Evolutionary conservation across 345 rosid species (phyloP), one percentile per base, ranked within the genome.

Genomic region (Cardamine chenopodiifolia): DNA sequence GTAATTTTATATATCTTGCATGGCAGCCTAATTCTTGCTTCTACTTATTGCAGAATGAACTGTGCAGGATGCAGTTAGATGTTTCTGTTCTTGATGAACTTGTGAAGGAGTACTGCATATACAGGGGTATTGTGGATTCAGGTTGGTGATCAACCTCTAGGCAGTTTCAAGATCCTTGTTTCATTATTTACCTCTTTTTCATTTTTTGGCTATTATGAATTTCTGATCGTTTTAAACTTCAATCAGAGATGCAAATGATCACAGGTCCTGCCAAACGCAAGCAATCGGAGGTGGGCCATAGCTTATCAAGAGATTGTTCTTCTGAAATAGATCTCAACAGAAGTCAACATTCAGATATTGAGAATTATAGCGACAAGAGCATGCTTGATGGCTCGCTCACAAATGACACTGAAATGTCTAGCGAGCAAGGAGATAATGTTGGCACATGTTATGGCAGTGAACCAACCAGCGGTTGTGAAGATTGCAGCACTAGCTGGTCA

Each of bases 41-140:
- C 56, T 53, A 70, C 71, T 49, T 59, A 72, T 70, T 81, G 84
- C 94, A 94, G 98, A 94, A 94, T 85, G 98, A 94, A 78, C 72
- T 94, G 68, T 94, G 95, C 76, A 88, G 93, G 81, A 94, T 86
- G 91, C 90, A 84, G 60, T 76, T 91, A 74, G 86, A 91, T 79
- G 83, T 87, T 71, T 78, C 90, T 12, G 73, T 84, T 80, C 93
- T 91, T 49, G 98, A 94, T 71, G 93, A 85, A 76, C 92, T 91
- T 70, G 92, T 94, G 26, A 87, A 70, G 13, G 97, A 94, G 82
- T 94, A 94, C 72, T 94, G 97, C 84, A 85, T 94, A 35, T 94
- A 90, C 56, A 83, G 98, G 84, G 98, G 98, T 66, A 87, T 94
- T 59, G 84, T 91, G 12, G 87, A 85, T 44, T 84, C 88, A 86